Conservation (phyloP, 2,329 filamentous ascomycete genomes). For the Paecilomyces niveus region DNA sequence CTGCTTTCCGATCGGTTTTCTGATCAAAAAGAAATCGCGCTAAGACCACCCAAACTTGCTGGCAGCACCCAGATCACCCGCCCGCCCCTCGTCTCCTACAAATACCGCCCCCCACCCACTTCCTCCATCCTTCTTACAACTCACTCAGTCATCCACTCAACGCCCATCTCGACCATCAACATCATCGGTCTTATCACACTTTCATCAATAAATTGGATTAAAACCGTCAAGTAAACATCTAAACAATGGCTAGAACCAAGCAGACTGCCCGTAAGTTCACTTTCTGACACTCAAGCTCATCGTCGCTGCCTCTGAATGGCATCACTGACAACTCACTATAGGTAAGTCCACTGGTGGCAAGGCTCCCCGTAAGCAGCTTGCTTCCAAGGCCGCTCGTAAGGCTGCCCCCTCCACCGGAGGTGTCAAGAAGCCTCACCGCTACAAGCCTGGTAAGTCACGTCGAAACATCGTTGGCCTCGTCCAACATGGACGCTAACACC, state of each 20-base stretch:
- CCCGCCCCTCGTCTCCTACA: conserved; percentile 27
- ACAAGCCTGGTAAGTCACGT: conserved; percentile 63
- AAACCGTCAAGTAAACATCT: conserved; percentile 17
- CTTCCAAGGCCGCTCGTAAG: conserved; percentile 98
- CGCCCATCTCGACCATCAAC: conserved; percentile 18
- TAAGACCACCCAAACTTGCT: conserved; percentile 18
- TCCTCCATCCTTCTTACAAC: conserved; percentile 30
- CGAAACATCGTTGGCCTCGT: conserved; percentile 3
- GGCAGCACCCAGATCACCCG: conserved; percentile 27
- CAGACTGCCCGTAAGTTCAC: conserved; percentile 45
- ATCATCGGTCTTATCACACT: conserved; percentile 20
- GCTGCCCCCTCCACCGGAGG: conserved; percentile 91
- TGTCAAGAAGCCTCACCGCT: conserved; percentile 91
- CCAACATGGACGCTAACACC: conserved; percentile 13
- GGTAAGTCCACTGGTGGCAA: conserved; percentile 71
- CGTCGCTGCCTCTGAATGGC: conserved; percentile 11
- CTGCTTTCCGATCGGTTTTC: conserved; percentile 26
- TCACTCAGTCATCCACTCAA: conserved; percentile 13
- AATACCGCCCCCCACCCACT: conserved; percentile 36
- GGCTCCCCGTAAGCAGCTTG: conserved; percentile 86
- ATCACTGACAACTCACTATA: conserved; percentile 30
- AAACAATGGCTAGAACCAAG: conserved; percentile 46
- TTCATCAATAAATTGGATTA: conserved; percentile 26
- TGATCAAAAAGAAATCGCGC: conserved; percentile 20
- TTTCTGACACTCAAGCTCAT: conserved; percentile 12